These are phyloP conservation scores for Xylaria multiplex DNA, from an alignment of 2,329 filamentous ascomycete species.

Conservation along the genomic window DNA sequence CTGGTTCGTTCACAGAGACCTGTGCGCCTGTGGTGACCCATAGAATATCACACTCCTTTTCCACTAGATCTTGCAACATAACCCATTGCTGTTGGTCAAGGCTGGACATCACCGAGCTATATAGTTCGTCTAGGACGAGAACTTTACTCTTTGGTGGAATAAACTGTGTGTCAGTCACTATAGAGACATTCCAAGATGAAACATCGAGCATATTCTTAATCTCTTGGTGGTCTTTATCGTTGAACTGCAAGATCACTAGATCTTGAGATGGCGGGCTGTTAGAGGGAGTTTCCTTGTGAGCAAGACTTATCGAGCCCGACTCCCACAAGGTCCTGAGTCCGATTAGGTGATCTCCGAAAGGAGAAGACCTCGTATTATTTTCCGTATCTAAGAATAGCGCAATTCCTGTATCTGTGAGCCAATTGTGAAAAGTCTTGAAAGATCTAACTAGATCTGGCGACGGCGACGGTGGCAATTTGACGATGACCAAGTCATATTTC, in stretches of 20 bases:
- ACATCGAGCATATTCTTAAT: neutral
- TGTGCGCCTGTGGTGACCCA: conserved; percentile 22
- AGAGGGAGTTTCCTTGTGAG: neutral
- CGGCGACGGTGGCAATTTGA: neutral
- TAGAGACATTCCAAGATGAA: neutral
- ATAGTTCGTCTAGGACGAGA: conserved; percentile 8
- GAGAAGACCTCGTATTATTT: neutral
- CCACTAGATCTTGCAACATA: neutral
- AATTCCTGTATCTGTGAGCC: neutral
- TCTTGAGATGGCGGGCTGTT: neutral
- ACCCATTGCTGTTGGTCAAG: conserved; percentile 2
- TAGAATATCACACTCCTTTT: conserved; percentile 11
- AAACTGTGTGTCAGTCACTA: neutral
- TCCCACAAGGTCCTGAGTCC: neutral
- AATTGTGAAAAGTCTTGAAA: neutral
- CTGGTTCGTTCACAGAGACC: neutral
- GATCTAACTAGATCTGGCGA: neutral
- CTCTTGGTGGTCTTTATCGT: neutral
- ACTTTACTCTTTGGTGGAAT: neutral
- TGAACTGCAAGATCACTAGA: neutral
- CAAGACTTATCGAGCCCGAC: neutral
- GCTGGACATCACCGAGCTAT: neutral
- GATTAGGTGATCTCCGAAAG: neutral
- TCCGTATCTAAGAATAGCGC: neutral
- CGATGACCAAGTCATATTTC: conserved; percentile 1